Conservation (phyloP, 1,139 yeast genomes). For the Suhomyces kunorum region DNA sequence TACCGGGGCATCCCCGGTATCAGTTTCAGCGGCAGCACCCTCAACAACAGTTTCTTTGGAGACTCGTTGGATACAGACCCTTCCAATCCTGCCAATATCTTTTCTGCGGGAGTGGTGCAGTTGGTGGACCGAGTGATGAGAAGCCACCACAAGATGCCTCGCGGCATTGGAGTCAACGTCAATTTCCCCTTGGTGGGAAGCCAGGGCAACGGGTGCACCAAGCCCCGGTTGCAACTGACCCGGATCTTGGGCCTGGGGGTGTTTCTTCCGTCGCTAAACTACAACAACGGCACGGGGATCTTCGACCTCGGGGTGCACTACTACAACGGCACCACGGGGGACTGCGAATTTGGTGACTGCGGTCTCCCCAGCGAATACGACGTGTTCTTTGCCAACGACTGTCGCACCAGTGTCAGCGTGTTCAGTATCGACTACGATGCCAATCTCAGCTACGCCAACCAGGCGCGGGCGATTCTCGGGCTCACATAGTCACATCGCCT, state of each 20-base stretch:
- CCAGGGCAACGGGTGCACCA: constrained; percentile 30
- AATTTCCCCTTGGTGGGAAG: constrained; percentile 47
- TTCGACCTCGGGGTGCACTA: constrained; percentile 28
- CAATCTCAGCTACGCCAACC: constrained; percentile 25
- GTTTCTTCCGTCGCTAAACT: constrained; percentile 27
- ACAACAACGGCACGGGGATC: constrained; percentile 25
- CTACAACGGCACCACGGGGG: constrained; percentile 19
- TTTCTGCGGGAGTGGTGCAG: constrained; percentile 38
- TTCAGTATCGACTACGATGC: constrained; percentile 46
- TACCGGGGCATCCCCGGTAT: constrained; percentile 46
- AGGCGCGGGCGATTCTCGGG: constrained; percentile 18
- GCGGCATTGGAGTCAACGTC: constrained; percentile 45
- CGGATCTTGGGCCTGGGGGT: constrained; percentile 42
- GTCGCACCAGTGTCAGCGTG: constrained; percentile 37
- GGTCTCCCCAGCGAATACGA: constrained; percentile 34
- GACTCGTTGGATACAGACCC: constrained; percentile 35
- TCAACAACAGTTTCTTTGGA: constrained; percentile 45
- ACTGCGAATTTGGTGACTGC: constrained; percentile 36
- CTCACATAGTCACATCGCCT: too few species aligned
- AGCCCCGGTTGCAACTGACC: constrained; percentile 40
- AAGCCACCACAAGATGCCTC: constrained; percentile 32
- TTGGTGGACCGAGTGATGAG: constrained; percentile 38
- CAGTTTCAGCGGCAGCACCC: constrained; percentile 40
- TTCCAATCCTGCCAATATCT: constrained; percentile 39
- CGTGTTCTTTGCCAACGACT: constrained; percentile 22